Percentiles rank a stretch among this genome's conserved stretches.
phyloP scores from a whole-genome alignment of 345 rosid genomes.

The Eucalyptus cladocalyx region DNA sequence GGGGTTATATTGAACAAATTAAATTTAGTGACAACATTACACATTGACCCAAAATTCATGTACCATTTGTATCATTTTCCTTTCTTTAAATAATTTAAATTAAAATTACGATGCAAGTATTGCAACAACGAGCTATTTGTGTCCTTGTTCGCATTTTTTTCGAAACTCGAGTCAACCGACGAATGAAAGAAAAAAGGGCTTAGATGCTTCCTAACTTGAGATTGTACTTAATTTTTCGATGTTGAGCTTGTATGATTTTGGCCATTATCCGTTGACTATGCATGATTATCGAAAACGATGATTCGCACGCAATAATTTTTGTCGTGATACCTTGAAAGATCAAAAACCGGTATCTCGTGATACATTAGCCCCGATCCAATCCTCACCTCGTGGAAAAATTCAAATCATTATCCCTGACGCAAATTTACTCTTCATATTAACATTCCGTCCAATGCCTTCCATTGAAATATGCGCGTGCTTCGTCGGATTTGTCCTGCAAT shows the following conservation, averaged over 20 bases:
- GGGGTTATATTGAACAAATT: too few relatives aligned
- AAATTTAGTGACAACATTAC: accelerated
- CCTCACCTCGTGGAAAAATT: accelerated
- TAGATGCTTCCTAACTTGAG: background rate
- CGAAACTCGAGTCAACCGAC: background rate
- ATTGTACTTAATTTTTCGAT: background rate
- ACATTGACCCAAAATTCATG: too few relatives aligned
- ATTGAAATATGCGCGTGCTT: background rate
- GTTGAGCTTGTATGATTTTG: background rate
- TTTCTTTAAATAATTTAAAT: background rate
- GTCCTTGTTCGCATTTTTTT: background rate
- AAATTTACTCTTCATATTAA: background rate
- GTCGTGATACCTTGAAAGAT: background rate
- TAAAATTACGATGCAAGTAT: background rate
- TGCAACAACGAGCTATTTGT: background rate
- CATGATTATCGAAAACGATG: background rate
- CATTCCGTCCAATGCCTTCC: background rate
- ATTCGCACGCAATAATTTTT: background rate
- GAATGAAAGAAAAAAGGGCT: background rate
- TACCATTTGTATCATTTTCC: background rate
- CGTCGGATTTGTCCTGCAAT: accelerated
- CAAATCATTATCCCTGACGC: accelerated
- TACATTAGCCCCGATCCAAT: background rate
- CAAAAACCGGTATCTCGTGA: background rate
- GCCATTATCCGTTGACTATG: background rate